Percentiles rank a stretch among this genome's conserved stretches.
Evolutionary conservation across 441 rosid genomes (phyloP).

Genomic region (Biscutella laevigata): DNA sequence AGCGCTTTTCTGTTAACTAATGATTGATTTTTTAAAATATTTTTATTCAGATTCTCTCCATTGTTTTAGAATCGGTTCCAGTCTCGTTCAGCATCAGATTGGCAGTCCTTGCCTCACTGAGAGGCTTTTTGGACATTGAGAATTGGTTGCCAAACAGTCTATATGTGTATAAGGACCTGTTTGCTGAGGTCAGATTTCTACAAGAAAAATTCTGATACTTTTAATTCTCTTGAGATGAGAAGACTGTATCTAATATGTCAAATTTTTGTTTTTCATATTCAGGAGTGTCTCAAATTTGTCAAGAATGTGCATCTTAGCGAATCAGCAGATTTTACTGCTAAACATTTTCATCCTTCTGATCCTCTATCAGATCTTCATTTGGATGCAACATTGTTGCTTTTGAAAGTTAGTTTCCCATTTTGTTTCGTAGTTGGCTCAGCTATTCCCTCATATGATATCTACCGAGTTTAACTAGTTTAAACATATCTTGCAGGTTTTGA

Average conservation of each 20-base stretch:
- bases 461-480: neutral
- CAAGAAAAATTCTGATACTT: neutral
- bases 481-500: slow-evolving; percentile 50
- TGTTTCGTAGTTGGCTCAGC: neutral
- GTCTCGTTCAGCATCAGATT: slow-evolving; percentile 56
- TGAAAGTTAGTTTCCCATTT: slow-evolving; percentile 47
- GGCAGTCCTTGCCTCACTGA: slow-evolving; percentile 78
- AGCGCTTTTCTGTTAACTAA: slow-evolving; percentile 6
- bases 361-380: slow-evolving; percentile 47
- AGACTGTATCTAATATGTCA: slow-evolving; percentile 19
- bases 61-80: slow-evolving; percentile 72
- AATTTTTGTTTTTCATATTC: slow-evolving; percentile 21
- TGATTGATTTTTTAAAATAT: neutral
- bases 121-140: slow-evolving; percentile 74
- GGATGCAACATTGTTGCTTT: slow-evolving; percentile 52
- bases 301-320: slow-evolving; percentile 67
- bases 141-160: slow-evolving; percentile 68
- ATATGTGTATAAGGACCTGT: slow-evolving; percentile 50
- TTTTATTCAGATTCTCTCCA: slow-evolving; percentile 53
- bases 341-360: slow-evolving; percentile 53
- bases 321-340: slow-evolving; percentile 58
- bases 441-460: neutral
- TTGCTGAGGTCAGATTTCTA: slow-evolving; percentile 57
- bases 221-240: slow-evolving; percentile 9
- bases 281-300: slow-evolving; percentile 87